Percentiles rank a stretch among this genome's conserved stretches.
Evolutionary conservation across 768 basidiomycete species (phyloP).

Genomic region (Amanita rimosa): DNA sequence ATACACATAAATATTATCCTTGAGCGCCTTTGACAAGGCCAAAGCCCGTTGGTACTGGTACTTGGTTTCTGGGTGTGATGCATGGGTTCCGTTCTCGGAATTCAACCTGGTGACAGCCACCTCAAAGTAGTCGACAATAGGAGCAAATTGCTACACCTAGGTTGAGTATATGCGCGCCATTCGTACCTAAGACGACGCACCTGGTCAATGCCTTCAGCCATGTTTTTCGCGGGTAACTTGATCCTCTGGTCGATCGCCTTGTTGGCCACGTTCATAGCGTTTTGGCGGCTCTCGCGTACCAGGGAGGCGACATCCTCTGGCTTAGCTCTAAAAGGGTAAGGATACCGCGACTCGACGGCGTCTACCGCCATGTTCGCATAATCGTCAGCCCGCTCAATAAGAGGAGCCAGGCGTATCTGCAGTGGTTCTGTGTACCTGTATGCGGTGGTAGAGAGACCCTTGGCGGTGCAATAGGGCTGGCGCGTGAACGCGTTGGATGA

Average conservation of each 20-base stretch:
- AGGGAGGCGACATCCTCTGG: slow-evolving; percentile 60
- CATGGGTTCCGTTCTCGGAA: slow-evolving; percentile 32
- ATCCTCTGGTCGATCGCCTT: slow-evolving; percentile 59
- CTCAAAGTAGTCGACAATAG: slow-evolving; percentile 65
- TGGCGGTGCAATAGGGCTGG: slow-evolving; percentile 55
- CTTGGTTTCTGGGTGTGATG: slow-evolving; percentile 38
- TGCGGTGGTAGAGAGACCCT: slow-evolving; percentile 45
- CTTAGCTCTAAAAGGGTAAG: slow-evolving; percentile 64
- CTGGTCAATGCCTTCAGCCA: slow-evolving; percentile 63
- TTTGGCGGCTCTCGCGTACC: slow-evolving; percentile 46
- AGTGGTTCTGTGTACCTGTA: slow-evolving; percentile 56
- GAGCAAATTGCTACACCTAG: slow-evolving; percentile 48
- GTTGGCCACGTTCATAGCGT: slow-evolving; percentile 34
- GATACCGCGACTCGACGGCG: slow-evolving; percentile 59
- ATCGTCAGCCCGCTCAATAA: slow-evolving; percentile 53
- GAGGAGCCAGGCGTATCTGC: slow-evolving; percentile 51
- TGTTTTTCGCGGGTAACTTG: slow-evolving; percentile 47
- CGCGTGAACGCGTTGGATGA: slow-evolving; percentile 49
- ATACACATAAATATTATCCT: slow-evolving; percentile 50
- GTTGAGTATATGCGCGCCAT: slow-evolving; percentile 7
- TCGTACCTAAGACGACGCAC: slow-evolving; percentile 25
- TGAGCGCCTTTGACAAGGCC: slow-evolving; percentile 51
- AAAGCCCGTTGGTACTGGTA: slow-evolving; percentile 74
- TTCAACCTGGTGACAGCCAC: slow-evolving; percentile 39
- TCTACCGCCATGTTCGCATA: slow-evolving; percentile 68